Evolutionary conservation across 306 rosid species (phyloP).

Genomic region (Pueraria montana): DNA sequence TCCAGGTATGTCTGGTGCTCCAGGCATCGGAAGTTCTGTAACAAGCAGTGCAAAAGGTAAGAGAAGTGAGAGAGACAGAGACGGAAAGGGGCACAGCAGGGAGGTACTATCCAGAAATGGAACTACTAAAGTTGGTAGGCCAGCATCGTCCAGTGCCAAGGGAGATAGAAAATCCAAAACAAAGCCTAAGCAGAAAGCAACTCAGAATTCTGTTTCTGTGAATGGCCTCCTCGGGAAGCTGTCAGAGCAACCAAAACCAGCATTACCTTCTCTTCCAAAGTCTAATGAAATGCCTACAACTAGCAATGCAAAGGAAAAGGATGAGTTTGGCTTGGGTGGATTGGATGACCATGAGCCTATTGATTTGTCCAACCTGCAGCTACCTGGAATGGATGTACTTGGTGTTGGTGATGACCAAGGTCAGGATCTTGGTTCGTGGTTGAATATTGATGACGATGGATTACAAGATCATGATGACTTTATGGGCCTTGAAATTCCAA

Average conservation of each 20-base stretch:
- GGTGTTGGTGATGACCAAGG: conserved; percentile 88
- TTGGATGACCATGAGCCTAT: conserved; percentile 82
- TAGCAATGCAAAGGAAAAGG: conserved; percentile 71
- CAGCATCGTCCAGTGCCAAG: conserved; percentile 76
- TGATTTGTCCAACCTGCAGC: conserved; percentile 86
- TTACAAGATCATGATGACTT: conserved; percentile 95
- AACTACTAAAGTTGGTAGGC: conserved; percentile 84
- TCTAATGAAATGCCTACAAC: conserved; percentile 64
- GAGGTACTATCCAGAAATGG: conserved; percentile 91
- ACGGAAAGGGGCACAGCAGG: conserved; percentile 92
- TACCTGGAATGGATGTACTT: conserved; percentile 94
- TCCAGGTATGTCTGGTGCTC: conserved; percentile 58
- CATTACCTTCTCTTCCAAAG: conserved; percentile 71
- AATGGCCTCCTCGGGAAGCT: conserved; percentile 90
- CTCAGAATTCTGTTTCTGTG: conserved; percentile 94
- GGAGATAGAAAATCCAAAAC: conserved; percentile 93
- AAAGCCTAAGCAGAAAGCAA: conserved; percentile 96
- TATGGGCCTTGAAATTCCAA: conserved; percentile 99
- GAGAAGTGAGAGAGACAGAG: conserved; percentile 99
- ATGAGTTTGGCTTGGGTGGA: conserved; percentile 68
- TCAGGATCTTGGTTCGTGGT: conserved; percentile 97
- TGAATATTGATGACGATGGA: conserved; percentile 92
- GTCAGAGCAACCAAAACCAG: conserved; percentile 82
- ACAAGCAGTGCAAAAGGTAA: conserved; percentile 94
- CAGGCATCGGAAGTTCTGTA: conserved; percentile 81